Base-by-base conservation (phyloP, 2,329 filamentous ascomycete genomes). In the Berkeleyomyces rouxiae region DNA sequence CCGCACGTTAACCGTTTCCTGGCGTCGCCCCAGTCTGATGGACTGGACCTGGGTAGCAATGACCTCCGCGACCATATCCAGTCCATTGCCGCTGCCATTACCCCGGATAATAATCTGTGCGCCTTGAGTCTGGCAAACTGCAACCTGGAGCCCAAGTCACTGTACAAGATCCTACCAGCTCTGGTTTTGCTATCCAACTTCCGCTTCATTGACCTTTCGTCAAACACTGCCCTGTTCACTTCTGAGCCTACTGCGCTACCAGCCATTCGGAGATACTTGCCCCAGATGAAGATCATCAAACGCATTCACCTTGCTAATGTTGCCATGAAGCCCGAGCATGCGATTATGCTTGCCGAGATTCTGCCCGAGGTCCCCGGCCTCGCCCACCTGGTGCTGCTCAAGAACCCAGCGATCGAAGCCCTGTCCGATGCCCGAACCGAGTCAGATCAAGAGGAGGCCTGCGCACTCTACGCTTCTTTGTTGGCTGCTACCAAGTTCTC, bases 201-300 rank as follows among this genome's bases (percentile, higher is more conserved):
- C 70, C 84, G 88, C 23, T 96, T 96, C 70, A 83, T 99, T 64
- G 93, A 97, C 71, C 77, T 99, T 43, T 96, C 90, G 4, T 90
- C 96, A 69, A 97, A 97, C 68, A 87, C 80, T 40, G 83, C 83
- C 23, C 78, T 99, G 13, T 96, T 95, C 70, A 81, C 84, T 61
- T 78, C 78, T 3, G 78, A 86, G 49, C 85, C 87, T n/a, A 90
- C 83, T 69, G 87, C 88, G 1, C 78, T 93, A 42, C 80, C 81
- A 3, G 75, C 90, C 3, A 77, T 97, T 62, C 81, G 93, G 68
- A 88, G 82, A 71, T 85, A 92, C 70, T 77, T 97, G 63, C 91
- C 92, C 3, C 85, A 89, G 71, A 81, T 97, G 75, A 76, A 80
- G 39, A 77, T 79, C 3, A 73, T 99, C 39, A 95, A 91, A 71